Evolutionary conservation across 805 yeast genomes (phyloP), one percentile per base, ranked within the genome.

Genomic region (Nakazawaea ernobii): DNA sequence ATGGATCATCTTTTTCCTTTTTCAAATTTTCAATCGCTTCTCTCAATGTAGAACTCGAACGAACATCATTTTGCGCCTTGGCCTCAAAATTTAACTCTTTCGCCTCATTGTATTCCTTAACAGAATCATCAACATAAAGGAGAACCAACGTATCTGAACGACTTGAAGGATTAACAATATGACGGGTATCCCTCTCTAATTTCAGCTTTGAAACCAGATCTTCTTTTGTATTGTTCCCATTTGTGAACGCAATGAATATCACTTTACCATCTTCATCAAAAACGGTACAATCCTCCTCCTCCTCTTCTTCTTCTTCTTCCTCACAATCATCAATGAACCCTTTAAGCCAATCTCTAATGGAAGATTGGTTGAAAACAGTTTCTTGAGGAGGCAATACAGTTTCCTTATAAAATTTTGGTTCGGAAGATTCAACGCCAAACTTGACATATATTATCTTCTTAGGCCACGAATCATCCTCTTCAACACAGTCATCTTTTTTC

Each of bases 401-500:
- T 26, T 42, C 41, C 14, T 39, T 32, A 8, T 39, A 39, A 6
- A 5, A 4, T 4, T 14, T 10, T n/a, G 49, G 49, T 13, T 35
- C 39, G 4, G 38, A 9, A 4, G 8, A 27, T 6, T 35, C 17
- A 27, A 32, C 13, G 4, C 35, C 50, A 35, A 48, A 39, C 24
- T 48, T 48, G 24, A 48, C 33, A n/a, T 43, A 48, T 7, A 48
- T 15, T 10, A 48, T 43, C 27, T 43, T 42, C 13, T 24, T 39
- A 1, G 47, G 44, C 47, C 50, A 43, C 8, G 32, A 32, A 29
- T 48, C 42, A 10, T 48, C 46, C n/a, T 47, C 47, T 11, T 30
- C 42, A 24, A 32, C 33, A 27, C 42, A 46, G 17, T 39, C 43
- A 6, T 45, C 24, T 10, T 42, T 28, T 15, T 43, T 33, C 35